phyloP scores from a whole-genome alignment of 2,329 filamentous ascomycete genomes.

The Thelonectria rubi region DNA sequence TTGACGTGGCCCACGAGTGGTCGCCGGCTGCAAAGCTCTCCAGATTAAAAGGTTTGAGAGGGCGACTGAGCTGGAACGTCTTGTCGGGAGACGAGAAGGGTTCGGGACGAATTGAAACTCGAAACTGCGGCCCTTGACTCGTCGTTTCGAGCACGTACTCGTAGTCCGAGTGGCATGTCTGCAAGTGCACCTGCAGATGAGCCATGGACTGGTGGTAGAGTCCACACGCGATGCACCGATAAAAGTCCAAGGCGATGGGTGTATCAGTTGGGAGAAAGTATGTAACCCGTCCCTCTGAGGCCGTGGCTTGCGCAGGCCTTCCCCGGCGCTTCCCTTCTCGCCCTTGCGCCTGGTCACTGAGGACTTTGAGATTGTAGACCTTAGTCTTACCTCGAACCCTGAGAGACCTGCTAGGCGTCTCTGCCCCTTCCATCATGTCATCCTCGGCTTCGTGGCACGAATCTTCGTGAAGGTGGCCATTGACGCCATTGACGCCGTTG shows the following conservation, averaged over 20 bases:
- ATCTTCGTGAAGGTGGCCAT: constrained; percentile 39
- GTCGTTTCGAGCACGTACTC: constrained; percentile 51
- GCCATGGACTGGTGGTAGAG: constrained; percentile 56
- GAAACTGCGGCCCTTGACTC: constrained; percentile 51
- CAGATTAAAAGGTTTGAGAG: constrained; percentile 56
- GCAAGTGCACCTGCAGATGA: constrained; percentile 61
- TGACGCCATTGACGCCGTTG: constrained; percentile 27
- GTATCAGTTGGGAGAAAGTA: constrained; percentile 57
- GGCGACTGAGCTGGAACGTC: constrained; percentile 54
- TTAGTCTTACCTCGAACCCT: constrained; percentile 58
- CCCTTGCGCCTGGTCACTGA: constrained; percentile 66
- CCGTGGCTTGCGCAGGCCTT: constrained; percentile 37
- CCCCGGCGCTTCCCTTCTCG: constrained; percentile 56
- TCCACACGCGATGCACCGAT: constrained; percentile 62
- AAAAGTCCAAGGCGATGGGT: constrained; percentile 57
- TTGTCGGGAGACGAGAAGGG: constrained; percentile 45
- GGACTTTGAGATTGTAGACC: constrained; percentile 67
- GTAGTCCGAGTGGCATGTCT: constrained; percentile 56
- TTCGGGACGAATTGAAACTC: constrained; percentile 48
- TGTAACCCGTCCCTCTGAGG: constrained; percentile 55
- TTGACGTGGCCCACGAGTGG: constrained; percentile 55
- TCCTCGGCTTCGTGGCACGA: constrained; percentile 55
- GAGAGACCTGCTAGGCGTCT: constrained; percentile 62
- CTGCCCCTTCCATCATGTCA: constrained; percentile 54
- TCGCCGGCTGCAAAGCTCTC: constrained; percentile 56